Evolutionary conservation across 768 basidiomycete species (phyloP).

Genomic region (Naganishia antarctica): DNA sequence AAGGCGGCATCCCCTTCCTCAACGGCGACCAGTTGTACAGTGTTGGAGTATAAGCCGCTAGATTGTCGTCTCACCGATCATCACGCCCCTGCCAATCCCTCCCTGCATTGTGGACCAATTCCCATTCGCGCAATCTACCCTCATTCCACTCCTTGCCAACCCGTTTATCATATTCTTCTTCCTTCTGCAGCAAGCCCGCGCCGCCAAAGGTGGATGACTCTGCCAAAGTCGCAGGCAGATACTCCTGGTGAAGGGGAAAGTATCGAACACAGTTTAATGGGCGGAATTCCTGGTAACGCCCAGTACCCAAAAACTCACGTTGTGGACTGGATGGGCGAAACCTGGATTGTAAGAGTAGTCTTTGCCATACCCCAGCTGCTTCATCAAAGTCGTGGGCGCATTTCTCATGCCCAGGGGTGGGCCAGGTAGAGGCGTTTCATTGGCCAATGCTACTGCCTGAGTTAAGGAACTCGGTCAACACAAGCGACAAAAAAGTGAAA

Average conservation of each 20-base stretch:
- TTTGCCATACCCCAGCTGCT: constrained; percentile 63
- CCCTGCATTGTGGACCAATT: constrained; percentile 56
- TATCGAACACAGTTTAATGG: background rate
- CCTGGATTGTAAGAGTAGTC: constrained; percentile 64
- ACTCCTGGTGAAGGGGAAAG: constrained; percentile 52
- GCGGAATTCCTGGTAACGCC: background rate
- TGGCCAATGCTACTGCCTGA: constrained; percentile 61
- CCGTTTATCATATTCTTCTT: constrained; percentile 48
- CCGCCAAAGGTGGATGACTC: constrained; percentile 45
- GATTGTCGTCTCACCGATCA: background rate
- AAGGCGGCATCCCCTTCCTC: no score
- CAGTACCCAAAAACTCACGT: constrained; percentile 34
- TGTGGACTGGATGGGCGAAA: constrained; percentile 63
- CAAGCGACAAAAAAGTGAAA: background rate
- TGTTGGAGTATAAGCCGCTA: no score
- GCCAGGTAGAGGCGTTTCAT: constrained; percentile 53
- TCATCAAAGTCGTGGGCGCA: constrained; percentile 68
- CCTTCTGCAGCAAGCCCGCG: constrained; percentile 53
- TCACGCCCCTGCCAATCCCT: constrained; percentile 40
- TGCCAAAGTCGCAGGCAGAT: constrained; percentile 56
- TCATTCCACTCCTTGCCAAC: constrained; percentile 62
- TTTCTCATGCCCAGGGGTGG: constrained; percentile 73
- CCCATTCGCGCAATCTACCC: constrained; percentile 57
- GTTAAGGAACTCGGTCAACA: background rate
- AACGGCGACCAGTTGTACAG: no score